Evolutionary conservation across 192 early-diverging fungal genomes (phyloP).

Genomic region (Allomyces macrogynus): DNA sequence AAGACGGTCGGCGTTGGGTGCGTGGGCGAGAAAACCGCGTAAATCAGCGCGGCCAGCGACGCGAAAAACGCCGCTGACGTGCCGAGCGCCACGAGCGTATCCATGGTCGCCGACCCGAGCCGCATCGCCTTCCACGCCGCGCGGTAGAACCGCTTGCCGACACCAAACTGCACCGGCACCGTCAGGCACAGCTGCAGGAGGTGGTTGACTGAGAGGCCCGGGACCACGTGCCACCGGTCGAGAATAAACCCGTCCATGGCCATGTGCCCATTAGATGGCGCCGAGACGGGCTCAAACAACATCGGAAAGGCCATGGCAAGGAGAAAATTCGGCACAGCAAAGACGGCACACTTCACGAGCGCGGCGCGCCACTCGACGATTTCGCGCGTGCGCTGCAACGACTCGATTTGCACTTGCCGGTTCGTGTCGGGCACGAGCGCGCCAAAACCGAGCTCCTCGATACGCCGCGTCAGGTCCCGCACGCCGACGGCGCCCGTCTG

Average conservation of each 20-base stretch:
- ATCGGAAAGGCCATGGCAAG: conserved; percentile 57
- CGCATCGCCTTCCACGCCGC: conserved; percentile 56
- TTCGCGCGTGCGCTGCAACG: conserved; percentile 63
- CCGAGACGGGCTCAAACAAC: conserved; percentile 7
- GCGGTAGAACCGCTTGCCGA: conserved; percentile 59
- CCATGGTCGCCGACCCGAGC: conserved; percentile 85
- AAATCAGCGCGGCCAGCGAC: conserved; percentile 52
- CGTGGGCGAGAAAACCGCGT: conserved; percentile 26
- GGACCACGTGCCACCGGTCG: conserved; percentile 18
- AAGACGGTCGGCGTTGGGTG: conserved; percentile 53
- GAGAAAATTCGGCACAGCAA: conserved; percentile 64
- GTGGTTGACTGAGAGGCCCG: conserved; percentile 45
- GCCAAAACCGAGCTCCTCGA: conserved; percentile 64
- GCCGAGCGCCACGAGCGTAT: conserved; percentile 70
- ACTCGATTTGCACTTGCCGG: conserved; percentile 67
- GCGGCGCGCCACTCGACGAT: conserved; percentile 56
- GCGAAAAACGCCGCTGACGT: conserved; percentile 71
- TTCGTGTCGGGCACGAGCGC: conserved; percentile 41
- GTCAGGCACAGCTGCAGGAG: conserved; percentile 51
- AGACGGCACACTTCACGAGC: conserved; percentile 40
- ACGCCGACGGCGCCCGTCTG: conserved; percentile 39
- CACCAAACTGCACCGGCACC: conserved; percentile 80
- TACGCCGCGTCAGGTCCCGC: conserved; percentile 55
- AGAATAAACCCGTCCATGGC: conserved; percentile 6
- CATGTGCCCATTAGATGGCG: neutral